Percentiles rank a stretch among this genome's conserved stretches.
Evolutionary conservation across 192 early-diverging fungal genomes (phyloP).

Genomic region (Coemansia sp.): DNA sequence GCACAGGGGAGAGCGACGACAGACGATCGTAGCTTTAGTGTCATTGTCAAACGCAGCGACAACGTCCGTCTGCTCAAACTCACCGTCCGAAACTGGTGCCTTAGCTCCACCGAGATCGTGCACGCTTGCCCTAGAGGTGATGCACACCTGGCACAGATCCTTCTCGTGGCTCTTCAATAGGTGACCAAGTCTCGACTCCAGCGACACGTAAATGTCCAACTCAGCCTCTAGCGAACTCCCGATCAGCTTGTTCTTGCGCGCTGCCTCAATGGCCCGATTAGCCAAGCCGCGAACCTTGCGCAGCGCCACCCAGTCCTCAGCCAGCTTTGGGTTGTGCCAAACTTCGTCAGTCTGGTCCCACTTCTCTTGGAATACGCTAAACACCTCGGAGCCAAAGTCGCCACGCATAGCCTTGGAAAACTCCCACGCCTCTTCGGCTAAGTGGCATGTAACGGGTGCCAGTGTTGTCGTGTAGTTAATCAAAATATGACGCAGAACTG

Average conservation of each 20-base stretch:
- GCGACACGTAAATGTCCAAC: constrained; percentile 39
- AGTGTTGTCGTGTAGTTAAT: constrained; percentile 63
- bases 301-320: constrained; percentile 42
- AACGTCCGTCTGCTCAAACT: constrained; percentile 14
- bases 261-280: constrained; percentile 51
- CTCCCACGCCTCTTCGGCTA: constrained; percentile 77
- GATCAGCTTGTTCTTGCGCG: constrained; percentile 35
- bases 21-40: constrained; percentile 45
- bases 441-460: constrained; percentile 68
- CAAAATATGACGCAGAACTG: constrained; percentile 66
- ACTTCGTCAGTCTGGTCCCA: constrained; percentile 58
- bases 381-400: constrained; percentile 43
- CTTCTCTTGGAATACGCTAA: constrained; percentile 63
- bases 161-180: constrained; percentile 22
- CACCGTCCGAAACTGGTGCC: not conserved
- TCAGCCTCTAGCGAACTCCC: constrained; percentile 57
- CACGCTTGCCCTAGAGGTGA: constrained; percentile 31
- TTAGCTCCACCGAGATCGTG: constrained; percentile 5
- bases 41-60: constrained; percentile 26
- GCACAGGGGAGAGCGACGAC: constrained; percentile 56
- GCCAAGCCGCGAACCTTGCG: constrained; percentile 38
- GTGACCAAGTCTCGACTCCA: constrained; percentile 26
- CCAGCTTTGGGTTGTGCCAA: constrained; percentile 39
- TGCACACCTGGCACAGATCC: constrained; percentile 37
- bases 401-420: constrained; percentile 55